Base-by-base conservation (phyloP, 1,284 basidiomycete species). In the Kwoniella shivajii region DNA sequence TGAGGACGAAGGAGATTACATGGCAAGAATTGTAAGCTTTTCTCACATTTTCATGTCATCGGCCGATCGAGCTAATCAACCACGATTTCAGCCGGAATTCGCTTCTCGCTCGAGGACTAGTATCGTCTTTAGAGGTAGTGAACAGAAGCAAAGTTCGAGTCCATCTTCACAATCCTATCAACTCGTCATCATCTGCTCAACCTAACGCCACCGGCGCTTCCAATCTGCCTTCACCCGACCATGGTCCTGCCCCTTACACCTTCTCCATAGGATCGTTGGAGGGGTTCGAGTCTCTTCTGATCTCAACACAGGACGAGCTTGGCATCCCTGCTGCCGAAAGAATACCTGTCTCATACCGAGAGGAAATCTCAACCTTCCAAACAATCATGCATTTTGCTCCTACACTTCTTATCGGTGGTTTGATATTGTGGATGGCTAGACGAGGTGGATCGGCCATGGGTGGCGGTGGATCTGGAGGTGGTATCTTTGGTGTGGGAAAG, bases 181-280 rank as follows among this genome's bases (percentile, higher is more conserved):
- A 43, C 9, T 42, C 56, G 3, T 53, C 51, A 18, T 39, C 48
- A 36, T 47, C 50, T 4, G 33, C 51, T 5, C 29, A 54, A 29
- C 55, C 66, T 9, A 65, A 57, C 30, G 45, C 56, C 22, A 54
- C 50, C 14, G 64, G 67, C 43, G 56, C 48, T 30, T 54, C 55
- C 56, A 64, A 42, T 44, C 64, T 73, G 29, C 68, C 72, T 39
- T 69, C 66, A 16, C 67, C 59, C 63, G 77, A 62, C 37, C 74
- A 45, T 79, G 81, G 30, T 68, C 78, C 73, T 5, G 72, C 74
- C 11, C 72, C 73, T 30, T 97, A 92, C 80, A 88, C 88, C 79
- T 99, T 99, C 84, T 94, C 92, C 56, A 98, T 99, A 72, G 95
- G 96, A 49, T 95, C 91, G 48, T 88, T 98, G 31, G 95, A 99